Base-by-base conservation (phyloP, 768 basidiomycete species). In the Suillus lakei region DNA sequence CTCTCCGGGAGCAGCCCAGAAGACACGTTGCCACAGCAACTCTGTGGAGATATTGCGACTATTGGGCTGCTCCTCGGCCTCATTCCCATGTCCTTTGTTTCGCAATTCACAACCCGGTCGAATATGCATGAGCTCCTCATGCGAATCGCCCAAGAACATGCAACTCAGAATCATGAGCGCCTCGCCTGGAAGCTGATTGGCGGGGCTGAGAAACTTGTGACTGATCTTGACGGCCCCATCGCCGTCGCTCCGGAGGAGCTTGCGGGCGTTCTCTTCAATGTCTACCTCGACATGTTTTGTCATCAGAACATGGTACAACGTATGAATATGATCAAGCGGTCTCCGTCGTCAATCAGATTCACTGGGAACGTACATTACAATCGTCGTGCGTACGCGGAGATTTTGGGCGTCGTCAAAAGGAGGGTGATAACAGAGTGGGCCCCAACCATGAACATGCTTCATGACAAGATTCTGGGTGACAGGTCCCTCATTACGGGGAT, bases 381-480 rank as follows among this genome's bases (percentile, higher is more conserved):
- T 12, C 81, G 88, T 13, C 76, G 76, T 41, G 82, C 79, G 41
- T 86, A 88, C 60, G 85, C 76, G 0, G 66, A 77, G 2, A 72
- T 90, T 46, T 72, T 89, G 16, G 70, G 70, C 16, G 68, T 80
- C 16, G 74, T 86, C 43, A 81, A 80, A 64, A 72, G 71, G 23
- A 73, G 77, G 46, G 71, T 81, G 6, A 64, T 66, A 21, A 69
- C 74, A 4, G 73, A 82, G 53, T 90, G 89, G 89, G 58, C 32
- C 0, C 64, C 73, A 26, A 74, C 78, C 15, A 80, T 89, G 78
- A 66, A 69, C 12, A 59, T 64, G 61, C 46, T 79, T 81, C 64
- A 64, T 78, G 23, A 67, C 4, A 7, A 59, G 12, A 61, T 74
- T 4, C 0, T 26, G 36, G 32, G 4, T 5, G 71, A 76, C 48